Evolutionary conservation across 2,329 filamentous ascomycete species (phyloP).

Genomic region (Fusarium cicatricum): DNA sequence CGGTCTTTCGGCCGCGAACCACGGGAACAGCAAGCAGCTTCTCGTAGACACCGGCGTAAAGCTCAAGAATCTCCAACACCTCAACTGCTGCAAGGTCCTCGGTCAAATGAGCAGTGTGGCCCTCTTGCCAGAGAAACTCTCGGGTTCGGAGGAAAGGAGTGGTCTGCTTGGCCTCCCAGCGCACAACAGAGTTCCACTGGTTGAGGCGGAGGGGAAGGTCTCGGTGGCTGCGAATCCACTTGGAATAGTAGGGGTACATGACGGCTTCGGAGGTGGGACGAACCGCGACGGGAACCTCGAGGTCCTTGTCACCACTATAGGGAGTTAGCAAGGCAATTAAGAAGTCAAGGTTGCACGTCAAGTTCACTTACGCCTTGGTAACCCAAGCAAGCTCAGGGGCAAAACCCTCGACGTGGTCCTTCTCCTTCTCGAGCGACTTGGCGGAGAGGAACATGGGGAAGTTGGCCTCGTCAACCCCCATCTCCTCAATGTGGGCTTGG

Average conservation of each 20-base stretch:
- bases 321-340: conserved; percentile 18
- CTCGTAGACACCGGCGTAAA: conserved; percentile 92
- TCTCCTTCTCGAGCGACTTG: conserved; percentile 87
- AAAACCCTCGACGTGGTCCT: conserved; percentile 98
- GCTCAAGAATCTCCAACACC: conserved; percentile 90
- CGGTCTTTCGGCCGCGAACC: conserved; percentile 92
- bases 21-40: conserved; percentile 94
- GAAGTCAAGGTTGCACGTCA: neutral
- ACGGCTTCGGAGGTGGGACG: conserved; percentile 77
- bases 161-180: conserved; percentile 97
- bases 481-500: conserved; percentile 79
- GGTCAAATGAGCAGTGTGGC: conserved; percentile 88
- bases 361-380: conserved; percentile 72
- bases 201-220: conserved; percentile 94
- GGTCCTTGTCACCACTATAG: conserved; percentile 82
- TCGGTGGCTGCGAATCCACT: conserved; percentile 96
- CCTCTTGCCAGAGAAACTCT: conserved; percentile 99
- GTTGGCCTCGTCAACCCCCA: conserved; percentile 94
- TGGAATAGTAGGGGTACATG: conserved; percentile 96
- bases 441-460: conserved; percentile 96
- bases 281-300: conserved; percentile 80
- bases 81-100: conserved; percentile 83
- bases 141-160: conserved; percentile 88
- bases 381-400: conserved; percentile 92
- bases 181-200: conserved; percentile 93